Conservation (phyloP, 495 filamentous ascomycete genomes). For the Entonaema liquescens region DNA sequence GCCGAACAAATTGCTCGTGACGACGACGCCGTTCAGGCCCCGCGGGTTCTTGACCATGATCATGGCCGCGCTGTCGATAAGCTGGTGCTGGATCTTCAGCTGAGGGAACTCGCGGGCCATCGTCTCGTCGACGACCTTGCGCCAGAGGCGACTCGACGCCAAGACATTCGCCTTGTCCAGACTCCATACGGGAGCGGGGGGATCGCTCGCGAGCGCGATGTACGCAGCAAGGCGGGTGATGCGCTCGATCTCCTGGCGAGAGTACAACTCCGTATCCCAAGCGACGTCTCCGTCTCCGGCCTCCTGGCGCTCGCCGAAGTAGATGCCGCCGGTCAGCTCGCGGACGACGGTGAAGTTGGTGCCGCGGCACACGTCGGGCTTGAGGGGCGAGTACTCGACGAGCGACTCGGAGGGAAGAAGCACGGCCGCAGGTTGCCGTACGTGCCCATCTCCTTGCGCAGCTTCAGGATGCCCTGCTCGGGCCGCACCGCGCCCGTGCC, state of each 20-base stretch:
- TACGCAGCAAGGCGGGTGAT: conserved; percentile 84
- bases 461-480: conserved; percentile 91
- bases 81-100: conserved; percentile 83
- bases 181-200: conserved; percentile 84
- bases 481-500: conserved; percentile 88
- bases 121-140: conserved; percentile 83
- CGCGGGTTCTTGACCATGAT: conserved; percentile 95
- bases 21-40: conserved; percentile 88
- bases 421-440: conserved; percentile 98
- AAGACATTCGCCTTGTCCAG: conserved; percentile 98
- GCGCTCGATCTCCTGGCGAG: conserved; percentile 85
- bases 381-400: conserved; percentile 87
- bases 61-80: conserved; percentile 97
- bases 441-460: conserved; percentile 92
- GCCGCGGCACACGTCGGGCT: conserved; percentile 83
- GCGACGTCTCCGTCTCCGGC: conserved; percentile 80
- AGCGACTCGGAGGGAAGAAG: conserved; percentile 92
- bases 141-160: conserved; percentile 88
- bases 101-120: conserved; percentile 88
- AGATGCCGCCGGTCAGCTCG: conserved; percentile 94
- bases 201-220: conserved; percentile 80
- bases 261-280: conserved; percentile 91
- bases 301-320: conserved; percentile 94
- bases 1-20: conserved; percentile 95
- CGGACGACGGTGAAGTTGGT: conserved; percentile 95